Conservation (phyloP, 805 yeast genomes). For the Zygosaccharomyces kombuchaensis region DNA sequence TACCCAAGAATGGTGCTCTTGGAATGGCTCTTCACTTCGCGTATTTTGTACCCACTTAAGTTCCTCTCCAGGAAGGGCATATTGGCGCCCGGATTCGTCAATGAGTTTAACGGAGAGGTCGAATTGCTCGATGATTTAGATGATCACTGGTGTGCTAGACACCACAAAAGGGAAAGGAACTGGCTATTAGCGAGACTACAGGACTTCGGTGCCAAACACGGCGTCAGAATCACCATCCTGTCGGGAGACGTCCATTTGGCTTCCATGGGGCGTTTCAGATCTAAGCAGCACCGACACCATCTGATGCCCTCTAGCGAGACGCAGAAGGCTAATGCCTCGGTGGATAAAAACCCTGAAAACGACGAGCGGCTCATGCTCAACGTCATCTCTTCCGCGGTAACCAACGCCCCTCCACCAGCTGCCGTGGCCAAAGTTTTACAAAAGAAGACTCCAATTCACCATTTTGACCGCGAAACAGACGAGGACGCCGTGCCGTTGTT, state of each 20-base stretch:
- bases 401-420: conserved; percentile 89
- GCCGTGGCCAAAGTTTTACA: conserved; percentile 73
- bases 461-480: conserved; percentile 56
- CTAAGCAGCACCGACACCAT: conserved; percentile 47
- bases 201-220: conserved; percentile 57
- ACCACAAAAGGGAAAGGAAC: conserved; percentile 86
- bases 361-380: conserved; percentile 80
- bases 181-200: conserved; percentile 55
- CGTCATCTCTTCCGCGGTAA: conserved; percentile 84
- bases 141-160: conserved; percentile 93
- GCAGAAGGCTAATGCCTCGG: conserved; percentile 38
- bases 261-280: conserved; percentile 71
- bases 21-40: conserved; percentile 67
- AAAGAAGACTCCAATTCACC: conserved; percentile 61
- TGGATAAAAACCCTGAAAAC: conserved; percentile 49
- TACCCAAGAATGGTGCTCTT: conserved; percentile 93
- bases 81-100: conserved; percentile 67
- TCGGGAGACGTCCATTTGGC: conserved; percentile 94
- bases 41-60: conserved; percentile 58
- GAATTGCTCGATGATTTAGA: conserved; percentile 90
- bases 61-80: conserved; percentile 57
- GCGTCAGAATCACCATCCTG: conserved; percentile 74
- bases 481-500: conserved; percentile 83
- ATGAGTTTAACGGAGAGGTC: conserved; percentile 87
- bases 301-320: conserved; percentile 34